These are phyloP conservation scores for Kodamaea kaohsiungensis DNA, from an alignment of 805 yeast genomes.

Conservation along the genomic window DNA sequence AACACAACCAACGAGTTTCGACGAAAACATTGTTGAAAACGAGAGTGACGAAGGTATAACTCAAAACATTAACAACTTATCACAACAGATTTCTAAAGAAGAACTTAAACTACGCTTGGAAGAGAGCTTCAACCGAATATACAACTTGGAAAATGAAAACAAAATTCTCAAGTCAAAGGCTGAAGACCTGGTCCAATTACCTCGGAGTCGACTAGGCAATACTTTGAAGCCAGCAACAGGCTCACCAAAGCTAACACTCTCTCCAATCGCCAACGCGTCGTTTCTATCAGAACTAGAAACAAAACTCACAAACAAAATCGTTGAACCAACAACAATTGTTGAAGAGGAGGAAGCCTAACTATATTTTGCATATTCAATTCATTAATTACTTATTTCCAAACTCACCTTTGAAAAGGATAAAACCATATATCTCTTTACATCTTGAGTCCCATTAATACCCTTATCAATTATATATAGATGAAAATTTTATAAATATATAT, in stretches of 20 bases:
- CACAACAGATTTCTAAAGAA: conserved; percentile 28
- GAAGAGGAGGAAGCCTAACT: conserved; percentile 2
- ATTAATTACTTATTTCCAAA: background rate
- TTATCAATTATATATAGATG: background rate
- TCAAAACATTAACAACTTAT: background rate
- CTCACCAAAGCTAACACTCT: background rate
- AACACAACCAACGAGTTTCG: conserved; percentile 42
- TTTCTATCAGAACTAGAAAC: conserved; percentile 21
- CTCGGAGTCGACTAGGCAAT: background rate
- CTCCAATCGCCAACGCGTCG: conserved; percentile 1
- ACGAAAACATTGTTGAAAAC: conserved; percentile 19
- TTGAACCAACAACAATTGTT: background rate
- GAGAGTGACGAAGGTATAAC: conserved; percentile 5
- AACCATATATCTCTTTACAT: background rate
- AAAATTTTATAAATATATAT: background rate
- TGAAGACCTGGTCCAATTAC: background rate
- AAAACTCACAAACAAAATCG: conserved; percentile 12
- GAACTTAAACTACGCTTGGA: conserved; percentile 37
- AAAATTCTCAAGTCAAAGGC: conserved; percentile 17
- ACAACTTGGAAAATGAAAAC: conserved; percentile 33
- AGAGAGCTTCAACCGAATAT: conserved; percentile 39
- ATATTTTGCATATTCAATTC: background rate
- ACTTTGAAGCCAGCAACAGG: background rate
- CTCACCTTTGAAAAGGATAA: background rate
- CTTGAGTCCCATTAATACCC: background rate